These are phyloP conservation scores for Starmerella gropengiesseri DNA, from an alignment of 805 yeast genomes.

Conservation along the genomic window DNA sequence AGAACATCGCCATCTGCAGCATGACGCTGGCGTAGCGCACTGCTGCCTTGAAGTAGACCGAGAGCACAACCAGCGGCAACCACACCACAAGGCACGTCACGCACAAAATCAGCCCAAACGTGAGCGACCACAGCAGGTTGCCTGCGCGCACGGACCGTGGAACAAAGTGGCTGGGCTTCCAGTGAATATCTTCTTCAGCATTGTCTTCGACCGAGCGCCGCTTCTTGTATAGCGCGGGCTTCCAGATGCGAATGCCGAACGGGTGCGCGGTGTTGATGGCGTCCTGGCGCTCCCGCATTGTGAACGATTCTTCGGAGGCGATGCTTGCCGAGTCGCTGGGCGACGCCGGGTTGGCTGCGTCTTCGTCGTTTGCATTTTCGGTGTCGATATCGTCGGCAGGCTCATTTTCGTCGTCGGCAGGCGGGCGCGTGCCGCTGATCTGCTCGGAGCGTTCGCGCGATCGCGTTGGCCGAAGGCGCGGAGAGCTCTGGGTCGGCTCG, in stretches of 20 bases:
- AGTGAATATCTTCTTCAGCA: conserved; percentile 91
- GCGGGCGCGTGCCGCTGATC: neutral
- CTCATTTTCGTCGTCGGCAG: neutral
- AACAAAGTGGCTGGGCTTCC: conserved; percentile 44
- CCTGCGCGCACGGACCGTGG: conserved; percentile 53
- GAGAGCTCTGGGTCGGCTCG: too few relatives aligned
- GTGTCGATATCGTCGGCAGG: conserved; percentile 11
- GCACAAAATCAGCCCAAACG: conserved; percentile 55
- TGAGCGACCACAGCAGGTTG: conserved; percentile 60
- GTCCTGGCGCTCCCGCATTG: conserved; percentile 82
- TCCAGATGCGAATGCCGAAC: conserved; percentile 97
- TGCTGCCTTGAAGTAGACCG: conserved; percentile 32
- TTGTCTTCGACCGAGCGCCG: conserved; percentile 79
- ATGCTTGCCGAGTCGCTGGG: conserved; percentile 22
- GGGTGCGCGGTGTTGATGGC: conserved; percentile 97
- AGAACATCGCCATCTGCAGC: conserved; percentile 34
- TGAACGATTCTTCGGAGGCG: conserved; percentile 66
- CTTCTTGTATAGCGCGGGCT: conserved; percentile 92
- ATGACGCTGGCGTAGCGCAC: conserved; percentile 42
- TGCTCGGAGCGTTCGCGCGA: neutral
- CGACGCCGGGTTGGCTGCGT: neutral
- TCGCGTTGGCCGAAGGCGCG: too few relatives aligned
- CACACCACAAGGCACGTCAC: conserved; percentile 37
- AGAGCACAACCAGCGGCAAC: conserved; percentile 34
- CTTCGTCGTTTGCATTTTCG: neutral